A percentile compares a stretch with the other conserved stretches of the same genome.
Evolutionary conservation across 129 eudicot genomes (phyloP).

Genomic region (Pseudognaphalium luteoalbum): DNA sequence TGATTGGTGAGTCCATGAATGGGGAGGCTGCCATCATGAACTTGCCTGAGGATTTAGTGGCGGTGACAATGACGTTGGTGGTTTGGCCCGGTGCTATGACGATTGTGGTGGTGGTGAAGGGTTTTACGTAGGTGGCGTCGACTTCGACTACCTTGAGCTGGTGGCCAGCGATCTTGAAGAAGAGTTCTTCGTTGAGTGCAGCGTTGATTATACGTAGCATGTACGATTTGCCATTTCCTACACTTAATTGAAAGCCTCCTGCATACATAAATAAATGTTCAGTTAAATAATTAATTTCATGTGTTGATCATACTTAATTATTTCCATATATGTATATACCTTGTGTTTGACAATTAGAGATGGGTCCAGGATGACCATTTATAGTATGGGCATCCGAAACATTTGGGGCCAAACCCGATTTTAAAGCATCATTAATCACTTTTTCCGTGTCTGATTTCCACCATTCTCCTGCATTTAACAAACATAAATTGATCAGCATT

Average conservation of each 20-base stretch:
- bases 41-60: constrained; percentile 52
- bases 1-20: constrained; percentile 68
- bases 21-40: constrained; percentile 68
- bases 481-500: neutral
- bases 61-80: constrained; percentile 59
- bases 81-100: constrained; percentile 83
- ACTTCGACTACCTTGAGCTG: constrained; percentile 78
- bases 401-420: constrained; percentile 82
- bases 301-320: too few species aligned
- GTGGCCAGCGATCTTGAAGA: constrained; percentile 92
- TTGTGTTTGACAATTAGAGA: constrained; percentile 48
- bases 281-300: neutral
- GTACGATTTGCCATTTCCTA: constrained; percentile 68
- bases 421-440: constrained; percentile 67
- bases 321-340: constrained; percentile 22
- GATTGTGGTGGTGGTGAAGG: constrained; percentile 66
- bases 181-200: constrained; percentile 89
- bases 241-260: constrained; percentile 59
- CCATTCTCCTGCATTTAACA: constrained; percentile 65
- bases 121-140: constrained; percentile 79
- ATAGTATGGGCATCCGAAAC: constrained; percentile 90
- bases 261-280: neutral
- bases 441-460: constrained; percentile 84
- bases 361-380: constrained; percentile 74
- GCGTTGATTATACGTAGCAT: constrained; percentile 79